phyloP scores from a whole-genome alignment of 371 early-diverging fungal species.

The Mucor mucedo region DNA sequence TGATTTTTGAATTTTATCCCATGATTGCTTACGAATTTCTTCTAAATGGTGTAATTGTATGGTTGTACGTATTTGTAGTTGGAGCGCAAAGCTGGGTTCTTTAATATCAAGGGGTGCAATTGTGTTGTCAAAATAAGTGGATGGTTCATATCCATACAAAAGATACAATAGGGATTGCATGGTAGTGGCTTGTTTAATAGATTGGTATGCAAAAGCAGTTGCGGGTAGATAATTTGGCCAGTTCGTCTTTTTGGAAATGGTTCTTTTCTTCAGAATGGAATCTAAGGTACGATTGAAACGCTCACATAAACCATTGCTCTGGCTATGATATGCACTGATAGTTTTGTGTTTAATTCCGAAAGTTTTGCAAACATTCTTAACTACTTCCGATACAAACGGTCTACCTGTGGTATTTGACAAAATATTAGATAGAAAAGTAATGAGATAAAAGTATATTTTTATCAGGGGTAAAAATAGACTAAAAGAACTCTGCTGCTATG shows the following conservation, averaged over 20 bases:
- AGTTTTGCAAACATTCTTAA: neutral
- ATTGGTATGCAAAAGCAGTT: neutral
- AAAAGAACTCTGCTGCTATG: no score
- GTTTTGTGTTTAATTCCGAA: neutral
- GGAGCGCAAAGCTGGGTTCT: conserved; percentile 7
- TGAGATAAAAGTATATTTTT: no score
- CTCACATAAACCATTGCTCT: conserved; percentile 12
- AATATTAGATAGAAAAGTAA: no score
- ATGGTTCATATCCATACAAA: conserved; percentile 3
- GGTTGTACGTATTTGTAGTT: neutral
- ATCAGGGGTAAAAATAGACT: no score
- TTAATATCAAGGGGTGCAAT: neutral
- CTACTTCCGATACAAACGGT: conserved; percentile 1
- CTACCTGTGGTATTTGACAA: no score
- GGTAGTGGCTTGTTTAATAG: conserved; percentile 9
- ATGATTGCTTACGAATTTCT: neutral
- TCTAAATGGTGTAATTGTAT: neutral
- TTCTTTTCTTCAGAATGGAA: neutral
- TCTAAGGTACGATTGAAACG: conserved; percentile 7
- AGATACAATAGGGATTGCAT: conserved; percentile 5
- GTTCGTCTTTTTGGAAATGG: neutral
- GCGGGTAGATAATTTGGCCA: conserved; percentile 6
- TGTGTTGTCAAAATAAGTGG: conserved; percentile 2
- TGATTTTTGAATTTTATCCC: neutral
- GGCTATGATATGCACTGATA: neutral